Evolutionary conservation across 1,284 basidiomycete genomes (phyloP), one percentile per base, ranked within the genome.

Genomic region (Pulveroboletus sp.): DNA sequence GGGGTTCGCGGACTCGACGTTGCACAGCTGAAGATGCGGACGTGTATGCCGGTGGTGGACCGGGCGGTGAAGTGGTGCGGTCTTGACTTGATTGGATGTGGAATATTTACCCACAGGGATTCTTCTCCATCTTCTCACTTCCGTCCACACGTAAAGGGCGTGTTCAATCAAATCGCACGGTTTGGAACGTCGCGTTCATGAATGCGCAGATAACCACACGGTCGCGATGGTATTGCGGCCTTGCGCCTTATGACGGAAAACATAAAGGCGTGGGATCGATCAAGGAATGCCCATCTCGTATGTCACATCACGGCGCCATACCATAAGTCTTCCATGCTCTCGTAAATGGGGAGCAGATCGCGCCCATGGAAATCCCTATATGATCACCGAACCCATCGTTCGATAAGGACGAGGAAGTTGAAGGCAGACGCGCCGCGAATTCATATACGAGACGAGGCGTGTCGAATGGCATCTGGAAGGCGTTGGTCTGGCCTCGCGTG

Each of bases 41-140:
- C 85, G 65, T 12, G 80, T 78, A 66, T 87, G 84, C 64, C 75
- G 80, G 24, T 82, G 78, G 73, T 63, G 84, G 85, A 65, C 81
- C 41, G 82, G 79, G 33, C 71, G 73, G 19, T 83, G 83, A 82
- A 52, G 51, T 29, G 24, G n/a, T 17, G 50, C 29, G 1, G n/a
- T 37, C 44, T 19, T 48, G 37, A 17, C 41, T 48, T 39, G 45
- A 53, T 52, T 37, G 24, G 42, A 54, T 24, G 19, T 47, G 16
- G 11, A 8, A 13, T 24, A 2, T 9, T 13, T 29, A 29, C 29
- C 9, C 29, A 29, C 29, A 12, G 29, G 13, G 29, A 12, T 41
- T 8, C 11, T 13, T 6, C 5, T 46, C 43, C 26, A 13, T 12
- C 29, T 21, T 47, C n/a, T 17, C 4, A 50, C 19, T 50, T 50